Base-by-base conservation (phyloP, 164 flowering plant species). In the Tetrastigma voinierianum region DNA sequence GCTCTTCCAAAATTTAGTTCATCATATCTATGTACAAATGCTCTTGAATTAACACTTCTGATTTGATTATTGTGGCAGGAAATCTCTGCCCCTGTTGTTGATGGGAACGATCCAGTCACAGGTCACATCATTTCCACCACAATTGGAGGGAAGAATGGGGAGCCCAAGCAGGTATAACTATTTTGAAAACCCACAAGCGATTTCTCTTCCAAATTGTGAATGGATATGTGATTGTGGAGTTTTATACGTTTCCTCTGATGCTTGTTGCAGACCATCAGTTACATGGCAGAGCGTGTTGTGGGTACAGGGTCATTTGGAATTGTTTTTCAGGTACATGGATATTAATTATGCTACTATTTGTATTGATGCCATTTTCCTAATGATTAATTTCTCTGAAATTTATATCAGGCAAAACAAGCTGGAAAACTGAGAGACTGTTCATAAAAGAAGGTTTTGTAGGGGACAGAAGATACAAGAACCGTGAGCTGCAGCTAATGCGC, bases 71-170 rank as follows among this genome's bases (percentile, higher is more conserved):
- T 45, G 14, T 70, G 59, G 46, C 80, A 85, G 89, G 89, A 83
- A 74, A 82, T 85, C 77, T 47, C 89, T 63, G 80, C 83, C 45
- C 51, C 85, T 67, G 80, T 87, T 51, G 77, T 81, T 24, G 86
- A 81, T 64, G 82, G 84, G 24, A 83, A 81, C 70, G 87, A 77
- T 72, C 78, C 78, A 1, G 84, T 83, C 24, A 81, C 89, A 14
- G 91, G 91, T 47, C 89, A 87, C 67, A 87, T 87, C 40, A 87
- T 87, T 48, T 87, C 91, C 25, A 85, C 89, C 2, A 87, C 91
- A 0, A 85, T 87, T 57, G 91, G 91, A 56, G 91, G 91, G 56
- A 87, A 83, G 73, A 85, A 87, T 77, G 91, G 91, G 59, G 89
- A 87, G 57, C 91, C 91, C 16, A 87, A 85, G 66, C 85, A 77